Evolutionary conservation across 495 filamentous ascomycete genomes (phyloP).

Genomic region (Lepraria neglecta): DNA sequence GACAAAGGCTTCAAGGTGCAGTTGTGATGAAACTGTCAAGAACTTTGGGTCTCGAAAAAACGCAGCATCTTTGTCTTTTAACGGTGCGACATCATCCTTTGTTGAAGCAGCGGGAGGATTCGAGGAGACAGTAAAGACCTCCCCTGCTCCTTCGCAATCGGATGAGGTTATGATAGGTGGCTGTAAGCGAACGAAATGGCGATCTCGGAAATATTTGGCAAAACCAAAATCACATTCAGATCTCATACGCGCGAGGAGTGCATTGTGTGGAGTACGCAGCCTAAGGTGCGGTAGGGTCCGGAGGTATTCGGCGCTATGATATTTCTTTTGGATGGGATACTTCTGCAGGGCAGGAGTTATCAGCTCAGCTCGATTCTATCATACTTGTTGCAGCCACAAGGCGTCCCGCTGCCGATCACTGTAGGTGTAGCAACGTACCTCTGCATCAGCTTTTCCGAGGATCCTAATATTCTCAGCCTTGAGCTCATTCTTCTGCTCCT

Average conservation of each 20-base stretch:
- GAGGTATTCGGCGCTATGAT: conserved; percentile 81
- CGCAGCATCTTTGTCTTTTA: conserved; percentile 27
- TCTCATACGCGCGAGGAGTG: conserved; percentile 72
- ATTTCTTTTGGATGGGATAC: conserved; percentile 91
- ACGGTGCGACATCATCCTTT: conserved; percentile 33
- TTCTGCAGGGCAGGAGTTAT: conserved; percentile 46
- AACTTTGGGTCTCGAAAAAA: conserved; percentile 94
- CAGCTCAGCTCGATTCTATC: conserved; percentile 6
- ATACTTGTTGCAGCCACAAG: neutral
- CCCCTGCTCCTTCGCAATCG: conserved; percentile 93
- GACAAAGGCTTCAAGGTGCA: conserved; percentile 89
- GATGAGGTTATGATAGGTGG: conserved; percentile 94
- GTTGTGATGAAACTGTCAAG: conserved; percentile 88
- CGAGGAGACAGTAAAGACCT: conserved; percentile 73
- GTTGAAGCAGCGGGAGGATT: conserved; percentile 25
- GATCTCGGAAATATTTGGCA: conserved; percentile 61
- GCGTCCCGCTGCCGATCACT: conserved; percentile 3
- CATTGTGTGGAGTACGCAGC: conserved; percentile 72
- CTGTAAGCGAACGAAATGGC: conserved; percentile 77
- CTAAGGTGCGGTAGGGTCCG: conserved; percentile 87
- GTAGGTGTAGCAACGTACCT: conserved; percentile 48
- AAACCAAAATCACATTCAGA: conserved; percentile 71
- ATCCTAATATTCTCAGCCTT: conserved; percentile 61
- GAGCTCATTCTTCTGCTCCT: conserved; percentile 72
- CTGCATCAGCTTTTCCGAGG: conserved; percentile 68